Conservation (phyloP, 176 grass and related monocot species). For the Eleusine coracana region DNA sequence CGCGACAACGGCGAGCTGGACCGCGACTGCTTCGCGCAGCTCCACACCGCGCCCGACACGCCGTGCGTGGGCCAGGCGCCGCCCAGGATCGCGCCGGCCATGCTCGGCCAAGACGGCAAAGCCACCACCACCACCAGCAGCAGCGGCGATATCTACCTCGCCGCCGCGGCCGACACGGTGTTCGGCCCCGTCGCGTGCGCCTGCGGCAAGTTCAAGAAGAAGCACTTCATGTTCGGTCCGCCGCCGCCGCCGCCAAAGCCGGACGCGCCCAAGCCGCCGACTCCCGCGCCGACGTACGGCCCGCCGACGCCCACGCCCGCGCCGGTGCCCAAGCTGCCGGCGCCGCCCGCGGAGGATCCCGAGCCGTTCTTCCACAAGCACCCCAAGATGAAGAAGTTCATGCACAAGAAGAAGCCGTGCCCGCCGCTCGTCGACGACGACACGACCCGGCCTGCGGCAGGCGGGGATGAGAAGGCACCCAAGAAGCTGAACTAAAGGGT, state of each 20-base stretch:
- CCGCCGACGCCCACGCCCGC: slow-evolving; percentile 18
- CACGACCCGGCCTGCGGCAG: neutral
- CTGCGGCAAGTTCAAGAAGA: slow-evolving; percentile 57
- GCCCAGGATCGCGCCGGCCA: slow-evolving; percentile 41
- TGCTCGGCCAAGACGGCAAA: neutral
- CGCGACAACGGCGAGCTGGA: slow-evolving; percentile 42
- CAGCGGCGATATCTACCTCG: slow-evolving; percentile 25
- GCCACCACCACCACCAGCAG: neutral
- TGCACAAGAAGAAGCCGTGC: slow-evolving; percentile 70
- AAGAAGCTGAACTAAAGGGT: slow-evolving; percentile 18
- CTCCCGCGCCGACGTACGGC: neutral
- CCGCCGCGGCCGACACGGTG: slow-evolving; percentile 25
- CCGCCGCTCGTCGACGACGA: slow-evolving; percentile 51
- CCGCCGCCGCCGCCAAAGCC: slow-evolving; percentile 55
- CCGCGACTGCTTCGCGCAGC: slow-evolving; percentile 63
- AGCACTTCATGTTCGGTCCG: slow-evolving; percentile 53
- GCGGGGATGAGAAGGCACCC: slow-evolving; percentile 7
- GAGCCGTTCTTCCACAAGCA: slow-evolving; percentile 59
- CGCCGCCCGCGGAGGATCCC: slow-evolving; percentile 38
- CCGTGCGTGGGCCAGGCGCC: slow-evolving; percentile 56
- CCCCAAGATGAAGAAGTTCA: slow-evolving; percentile 52
- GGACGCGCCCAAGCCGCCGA: slow-evolving; percentile 23
- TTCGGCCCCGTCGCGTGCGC: slow-evolving; percentile 42
- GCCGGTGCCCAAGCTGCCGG: slow-evolving; percentile 33
- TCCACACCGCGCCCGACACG: slow-evolving; percentile 50